Evolutionary conservation across 495 filamentous ascomycete species (phyloP).

Genomic region (Annulohypoxylon moriforme): DNA sequence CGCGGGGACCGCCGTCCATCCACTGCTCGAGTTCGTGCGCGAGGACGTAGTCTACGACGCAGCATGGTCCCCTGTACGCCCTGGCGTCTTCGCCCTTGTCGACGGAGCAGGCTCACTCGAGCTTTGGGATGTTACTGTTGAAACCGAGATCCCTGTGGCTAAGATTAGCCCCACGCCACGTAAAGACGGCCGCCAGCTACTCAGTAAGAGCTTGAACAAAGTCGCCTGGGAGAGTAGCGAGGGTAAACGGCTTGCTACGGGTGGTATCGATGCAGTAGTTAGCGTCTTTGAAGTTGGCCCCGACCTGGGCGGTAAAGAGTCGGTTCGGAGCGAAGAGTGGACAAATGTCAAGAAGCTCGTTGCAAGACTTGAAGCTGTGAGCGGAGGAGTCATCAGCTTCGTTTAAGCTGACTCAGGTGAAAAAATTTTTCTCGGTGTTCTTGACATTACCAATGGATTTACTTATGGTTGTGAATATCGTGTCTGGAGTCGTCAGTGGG

Average conservation of each 20-base stretch:
- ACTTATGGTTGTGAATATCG: conserved; percentile 13
- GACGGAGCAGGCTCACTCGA: conserved; percentile 94
- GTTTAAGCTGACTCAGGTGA: conserved; percentile 36
- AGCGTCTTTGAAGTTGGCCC: conserved; percentile 94
- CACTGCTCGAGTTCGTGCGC: conserved; percentile 86
- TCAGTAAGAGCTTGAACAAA: conserved; percentile 88
- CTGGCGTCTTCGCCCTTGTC: conserved; percentile 91
- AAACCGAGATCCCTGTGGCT: conserved; percentile 89
- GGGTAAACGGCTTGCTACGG: conserved; percentile 85
- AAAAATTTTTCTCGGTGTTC: conserved; percentile 1
- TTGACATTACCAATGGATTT: neutral
- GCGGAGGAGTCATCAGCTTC: conserved; percentile 49
- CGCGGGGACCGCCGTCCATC: conserved; percentile 66
- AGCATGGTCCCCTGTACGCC: conserved; percentile 89
- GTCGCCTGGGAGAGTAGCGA: conserved; percentile 92
- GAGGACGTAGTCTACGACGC: conserved; percentile 98
- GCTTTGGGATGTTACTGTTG: conserved; percentile 92
- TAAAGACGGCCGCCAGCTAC: conserved; percentile 66
- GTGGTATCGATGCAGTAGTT: conserved; percentile 88
- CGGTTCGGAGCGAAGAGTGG: conserved; percentile 89
- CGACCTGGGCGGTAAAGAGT: conserved; percentile 83
- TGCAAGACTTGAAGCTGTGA: conserved; percentile 68
- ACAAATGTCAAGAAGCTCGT: conserved; percentile 86
- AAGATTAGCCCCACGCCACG: conserved; percentile 74
- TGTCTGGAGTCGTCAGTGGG: conserved; percentile 8